Evolutionary conservation across 306 rosid genomes (phyloP).

Genomic region (Coriaria nepalensis): DNA sequence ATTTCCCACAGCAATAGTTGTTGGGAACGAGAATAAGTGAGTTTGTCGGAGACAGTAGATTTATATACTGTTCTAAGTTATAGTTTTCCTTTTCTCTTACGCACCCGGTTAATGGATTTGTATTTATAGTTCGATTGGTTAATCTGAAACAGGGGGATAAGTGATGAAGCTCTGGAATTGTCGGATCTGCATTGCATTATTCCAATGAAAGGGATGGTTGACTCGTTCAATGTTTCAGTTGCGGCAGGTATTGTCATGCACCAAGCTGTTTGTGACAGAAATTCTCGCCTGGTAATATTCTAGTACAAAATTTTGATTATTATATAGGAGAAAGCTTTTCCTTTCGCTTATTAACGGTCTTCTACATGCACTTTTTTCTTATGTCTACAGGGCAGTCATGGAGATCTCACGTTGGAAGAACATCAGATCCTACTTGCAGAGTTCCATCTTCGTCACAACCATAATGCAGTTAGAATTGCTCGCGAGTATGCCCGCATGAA

Average conservation of each 20-base stretch:
- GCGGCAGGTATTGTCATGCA: slow-evolving; percentile 96
- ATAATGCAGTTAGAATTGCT: slow-evolving; percentile 44
- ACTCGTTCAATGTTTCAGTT: slow-evolving; percentile 90
- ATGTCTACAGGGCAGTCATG: slow-evolving; percentile 56
- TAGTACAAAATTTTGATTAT: background rate
- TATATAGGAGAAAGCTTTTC: too few species aligned
- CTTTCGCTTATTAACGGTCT: background rate
- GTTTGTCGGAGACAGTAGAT: slow-evolving; percentile 5
- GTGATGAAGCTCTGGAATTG: slow-evolving; percentile 70
- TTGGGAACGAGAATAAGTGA: slow-evolving; percentile 80
- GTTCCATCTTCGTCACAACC: slow-evolving; percentile 71
- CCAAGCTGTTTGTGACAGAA: slow-evolving; percentile 79
- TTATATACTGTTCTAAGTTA: background rate
- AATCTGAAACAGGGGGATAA: slow-evolving; percentile 55
- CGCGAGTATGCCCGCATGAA: slow-evolving; percentile 28
- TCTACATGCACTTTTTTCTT: background rate
- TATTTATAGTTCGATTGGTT: background rate
- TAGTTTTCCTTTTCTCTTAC: background rate
- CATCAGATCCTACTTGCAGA: slow-evolving; percentile 73
- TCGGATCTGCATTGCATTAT: slow-evolving; percentile 80
- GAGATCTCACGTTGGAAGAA: slow-evolving; percentile 61
- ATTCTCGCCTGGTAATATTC: slow-evolving; percentile 52
- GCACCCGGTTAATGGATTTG: background rate
- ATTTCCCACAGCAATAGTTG: slow-evolving; percentile 75
- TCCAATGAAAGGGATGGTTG: slow-evolving; percentile 95